Evolutionary conservation across 2,329 filamentous ascomycete species (phyloP), one percentile per base, ranked within the genome.

Genomic region (Aspergillus phoenicis): DNA sequence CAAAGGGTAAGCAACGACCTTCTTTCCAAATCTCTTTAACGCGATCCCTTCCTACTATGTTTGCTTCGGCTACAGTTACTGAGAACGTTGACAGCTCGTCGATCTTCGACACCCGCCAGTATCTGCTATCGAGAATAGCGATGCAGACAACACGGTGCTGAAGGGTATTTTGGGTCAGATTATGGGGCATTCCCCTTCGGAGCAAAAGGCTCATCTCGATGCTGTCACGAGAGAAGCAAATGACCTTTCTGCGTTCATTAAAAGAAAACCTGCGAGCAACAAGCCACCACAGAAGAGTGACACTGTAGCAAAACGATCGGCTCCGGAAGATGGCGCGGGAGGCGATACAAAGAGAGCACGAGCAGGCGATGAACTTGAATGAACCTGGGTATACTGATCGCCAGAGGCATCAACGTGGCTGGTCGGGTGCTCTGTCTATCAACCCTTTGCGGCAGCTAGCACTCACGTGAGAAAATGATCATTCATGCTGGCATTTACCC

Each of bases 111-210:
- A 81, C 28, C 83, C 85, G 26, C 84, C 84, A 1, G 79, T 80
- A 13, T 80, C 79, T 5, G 70, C 84, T 52, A 77, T 78, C 38
- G 73, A 78, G 15, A 68, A 73, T 17, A 70, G 70, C 52, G 64
- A 75, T 52, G 68, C 66, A 26, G 68, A 69, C 53, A 74, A 77
- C 52, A 77, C 78, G 13, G 78, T 84, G 51, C 75, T 87, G 30
- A 80, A 81, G 57, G 84, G 85, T 28, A 77, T 88, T n/a, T 74
- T 88, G 5, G 85, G 84, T 38, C 81, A 83, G 48, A 79, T 88
- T 41, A 75, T 87, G 4, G 84, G 84, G 20, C 82, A 85, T 56
- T 81, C 84, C 3, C 75, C 82, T 30, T 78, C 77, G 2, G 81
- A 84, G 51, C 82, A 86, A 67, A 80, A 82, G 63, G 81, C 81